These are phyloP conservation scores for Cutaneotrichosporon sp. DNA, from an alignment of 1,284 basidiomycete species.

Conservation along the genomic window DNA sequence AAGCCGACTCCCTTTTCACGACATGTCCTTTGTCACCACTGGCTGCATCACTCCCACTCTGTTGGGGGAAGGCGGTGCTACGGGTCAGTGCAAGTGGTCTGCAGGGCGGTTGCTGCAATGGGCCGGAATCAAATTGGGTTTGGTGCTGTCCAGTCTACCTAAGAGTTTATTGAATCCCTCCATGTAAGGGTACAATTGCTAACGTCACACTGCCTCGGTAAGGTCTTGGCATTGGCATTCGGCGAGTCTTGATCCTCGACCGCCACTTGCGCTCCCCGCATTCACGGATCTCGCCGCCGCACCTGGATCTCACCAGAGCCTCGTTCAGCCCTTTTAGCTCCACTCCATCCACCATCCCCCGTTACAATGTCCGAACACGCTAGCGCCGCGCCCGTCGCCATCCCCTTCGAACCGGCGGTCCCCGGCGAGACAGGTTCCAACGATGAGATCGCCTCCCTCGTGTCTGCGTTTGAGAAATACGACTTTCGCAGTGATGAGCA, in stretches of 20 bases:
- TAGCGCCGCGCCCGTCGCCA: neutral
- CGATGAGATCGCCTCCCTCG: conserved; percentile 5
- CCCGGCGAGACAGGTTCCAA: neutral
- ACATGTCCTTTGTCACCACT: too few relatives aligned
- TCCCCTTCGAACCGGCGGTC: neutral
- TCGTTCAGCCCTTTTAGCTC: neutral
- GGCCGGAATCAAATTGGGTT: too few relatives aligned
- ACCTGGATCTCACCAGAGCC: neutral
- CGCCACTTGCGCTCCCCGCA: neutral
- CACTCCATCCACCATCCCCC: neutral
- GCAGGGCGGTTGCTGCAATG: too few relatives aligned
- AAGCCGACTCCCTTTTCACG: too few relatives aligned
- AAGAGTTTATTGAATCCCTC: too few relatives aligned
- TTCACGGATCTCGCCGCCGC: neutral
- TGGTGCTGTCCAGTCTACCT: too few relatives aligned
- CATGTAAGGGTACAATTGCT: too few relatives aligned
- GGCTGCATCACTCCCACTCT: too few relatives aligned
- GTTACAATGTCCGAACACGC: neutral
- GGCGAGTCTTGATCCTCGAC: neutral
- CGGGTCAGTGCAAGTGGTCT: too few relatives aligned
- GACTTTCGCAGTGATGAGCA: conserved; percentile 35
- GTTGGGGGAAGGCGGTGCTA: too few relatives aligned
- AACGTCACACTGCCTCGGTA: too few relatives aligned
- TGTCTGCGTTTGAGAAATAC: conserved; percentile 33
- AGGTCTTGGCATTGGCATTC: neutral